Evolutionary conservation across 2,329 filamentous ascomycete species (phyloP), one percentile per base, ranked within the genome.

Genomic region (Clonostachys sp.): DNA sequence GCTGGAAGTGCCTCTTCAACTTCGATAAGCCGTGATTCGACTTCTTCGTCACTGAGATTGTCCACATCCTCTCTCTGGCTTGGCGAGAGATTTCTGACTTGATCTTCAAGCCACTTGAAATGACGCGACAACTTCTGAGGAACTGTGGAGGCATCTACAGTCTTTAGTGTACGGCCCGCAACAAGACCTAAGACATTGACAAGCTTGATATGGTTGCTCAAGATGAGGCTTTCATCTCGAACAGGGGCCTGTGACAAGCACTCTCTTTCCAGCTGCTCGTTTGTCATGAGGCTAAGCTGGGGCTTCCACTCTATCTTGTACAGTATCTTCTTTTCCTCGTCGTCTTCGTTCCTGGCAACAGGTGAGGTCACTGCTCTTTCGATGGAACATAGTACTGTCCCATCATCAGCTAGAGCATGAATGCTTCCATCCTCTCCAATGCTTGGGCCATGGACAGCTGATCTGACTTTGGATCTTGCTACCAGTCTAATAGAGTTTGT

Each of bases 211-310:
- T 30, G 24, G 2, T 30, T 30, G 24, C 24, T 20, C 43, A 42
- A 24, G 4, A 42, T 42, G 12, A 24, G 14, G 14, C 24, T 39
- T 18, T 39, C 36, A 39, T 39, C 36, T 39, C 36, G 36, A 1
- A 7, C 9, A 30, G 54, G 53, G 1, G 39, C 46, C 34, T 59
- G 43, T 7, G 52, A 54, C 12, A 52, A 41, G 44, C 61, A 66
- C 2, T 49, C 44, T 3, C 42, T 39, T 6, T 41, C 17, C 6
- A 47, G 45, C 34, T 47, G 45, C 17, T 34, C 12, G 6, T 38
- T 20, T 5, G 17, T n/a, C 39, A 47, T 12, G 13, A 47, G 24
- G 34, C 45, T 47, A 7, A 47, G 30, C 40, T 47, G 45, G 5
- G 45, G 45, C 17, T 42, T 47, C 45, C 45, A 42, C 13, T 47